These are phyloP conservation scores for Scenedesmus sp. DNA, from an alignment of 163 green algal genomes.

Conservation along the genomic window DNA sequence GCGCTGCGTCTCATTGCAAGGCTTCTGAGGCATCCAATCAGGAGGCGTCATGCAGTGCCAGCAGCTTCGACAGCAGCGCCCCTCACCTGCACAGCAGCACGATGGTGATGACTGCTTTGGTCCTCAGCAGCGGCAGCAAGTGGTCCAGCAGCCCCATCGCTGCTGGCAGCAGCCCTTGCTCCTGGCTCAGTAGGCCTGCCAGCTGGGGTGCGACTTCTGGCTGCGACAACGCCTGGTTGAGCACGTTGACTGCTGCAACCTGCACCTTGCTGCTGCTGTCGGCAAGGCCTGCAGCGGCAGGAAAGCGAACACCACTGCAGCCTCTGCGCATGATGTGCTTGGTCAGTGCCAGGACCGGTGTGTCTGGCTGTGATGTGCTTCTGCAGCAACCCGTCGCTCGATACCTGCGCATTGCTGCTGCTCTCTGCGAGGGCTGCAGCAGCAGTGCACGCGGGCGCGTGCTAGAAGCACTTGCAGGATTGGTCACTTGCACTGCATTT, in stretches of 20 bases:
- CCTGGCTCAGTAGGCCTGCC: constrained; percentile 4
- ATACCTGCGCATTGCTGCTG: too few species aligned
- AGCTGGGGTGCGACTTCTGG: background rate
- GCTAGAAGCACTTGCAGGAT: too few species aligned
- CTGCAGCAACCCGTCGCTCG: too few species aligned
- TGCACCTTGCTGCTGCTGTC: constrained; percentile 81
- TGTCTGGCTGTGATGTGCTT: too few species aligned
- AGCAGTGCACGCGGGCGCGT: too few species aligned
- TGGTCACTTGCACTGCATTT: too few species aligned
- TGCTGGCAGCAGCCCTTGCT: constrained; percentile 68
- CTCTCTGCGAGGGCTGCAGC: background rate
- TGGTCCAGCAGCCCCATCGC: constrained; percentile 82
- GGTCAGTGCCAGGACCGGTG: too few species aligned
- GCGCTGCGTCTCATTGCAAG: background rate
- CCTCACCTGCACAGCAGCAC: constrained; percentile 77
- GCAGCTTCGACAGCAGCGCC: background rate
- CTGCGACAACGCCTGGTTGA: constrained; percentile 77
- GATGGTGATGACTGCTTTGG: constrained; percentile 75
- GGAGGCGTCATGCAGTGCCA: too few species aligned
- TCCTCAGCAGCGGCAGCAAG: constrained; percentile 72
- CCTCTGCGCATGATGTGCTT: too few species aligned
- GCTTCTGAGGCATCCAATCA: too few species aligned
- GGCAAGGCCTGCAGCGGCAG: constrained; percentile 57
- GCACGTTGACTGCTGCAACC: constrained; percentile 78
- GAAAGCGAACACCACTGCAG: too few species aligned